phyloP scores from a whole-genome alignment of 768 basidiomycete genomes.

The Polyporus arcularius region DNA sequence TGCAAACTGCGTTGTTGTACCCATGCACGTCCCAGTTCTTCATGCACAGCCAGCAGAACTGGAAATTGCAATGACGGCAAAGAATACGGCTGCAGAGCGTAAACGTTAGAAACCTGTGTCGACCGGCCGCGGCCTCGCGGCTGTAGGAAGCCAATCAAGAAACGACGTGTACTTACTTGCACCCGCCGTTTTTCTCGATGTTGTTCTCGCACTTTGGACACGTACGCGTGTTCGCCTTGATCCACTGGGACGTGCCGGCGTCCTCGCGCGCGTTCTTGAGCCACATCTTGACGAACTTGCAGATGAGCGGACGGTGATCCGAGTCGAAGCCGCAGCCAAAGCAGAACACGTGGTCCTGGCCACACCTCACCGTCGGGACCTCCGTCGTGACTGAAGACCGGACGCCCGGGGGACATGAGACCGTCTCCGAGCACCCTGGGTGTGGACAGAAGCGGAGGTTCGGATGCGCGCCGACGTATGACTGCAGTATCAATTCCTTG shows the following conservation, averaged over 20 bases:
- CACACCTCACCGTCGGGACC: constrained; percentile 89
- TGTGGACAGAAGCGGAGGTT: constrained; percentile 93
- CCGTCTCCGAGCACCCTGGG: constrained; percentile 89
- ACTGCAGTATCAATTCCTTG: constrained; percentile 81
- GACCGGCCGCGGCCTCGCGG: too few species aligned
- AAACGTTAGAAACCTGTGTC: too few species aligned
- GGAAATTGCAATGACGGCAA: constrained; percentile 96
- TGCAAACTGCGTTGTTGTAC: constrained; percentile 35
- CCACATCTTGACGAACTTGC: constrained; percentile 87
- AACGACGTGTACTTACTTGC: constrained; percentile 75
- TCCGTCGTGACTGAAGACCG: constrained; percentile 66
- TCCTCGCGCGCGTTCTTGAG: constrained; percentile 95
- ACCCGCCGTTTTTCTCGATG: constrained; percentile 99
- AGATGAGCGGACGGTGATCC: constrained; percentile 93
- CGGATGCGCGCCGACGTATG: constrained; percentile 86
- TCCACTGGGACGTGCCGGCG: constrained; percentile 98
- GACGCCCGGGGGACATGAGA: constrained; percentile 79
- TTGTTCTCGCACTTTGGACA: constrained; percentile 93
- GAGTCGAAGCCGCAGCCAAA: constrained; percentile 90
- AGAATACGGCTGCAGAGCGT: constrained; percentile 82
- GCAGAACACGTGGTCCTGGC: constrained; percentile 81
- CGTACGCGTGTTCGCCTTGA: constrained; percentile 98
- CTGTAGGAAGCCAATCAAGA: too few species aligned
- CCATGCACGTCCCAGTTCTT: constrained; percentile 39
- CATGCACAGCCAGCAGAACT: constrained; percentile 99